phyloP scores from a whole-genome alignment of 73 alveolate species.

The Chromera velia region DNA sequence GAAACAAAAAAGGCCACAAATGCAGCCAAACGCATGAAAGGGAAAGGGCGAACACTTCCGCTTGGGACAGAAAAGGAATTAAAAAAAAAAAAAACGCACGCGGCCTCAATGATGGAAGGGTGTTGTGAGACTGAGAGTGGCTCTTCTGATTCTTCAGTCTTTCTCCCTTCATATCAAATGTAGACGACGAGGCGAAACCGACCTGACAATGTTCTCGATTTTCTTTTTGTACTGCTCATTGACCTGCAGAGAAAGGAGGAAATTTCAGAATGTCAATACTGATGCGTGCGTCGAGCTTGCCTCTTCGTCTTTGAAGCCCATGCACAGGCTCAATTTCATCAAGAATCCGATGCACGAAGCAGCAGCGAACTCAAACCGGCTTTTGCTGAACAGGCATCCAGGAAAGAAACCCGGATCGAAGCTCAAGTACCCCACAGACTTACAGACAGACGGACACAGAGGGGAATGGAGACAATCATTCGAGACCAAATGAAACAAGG shows the following conservation, averaged over 20 bases:
- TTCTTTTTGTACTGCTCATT: conserved; percentile 19
- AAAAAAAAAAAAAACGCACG: neutral
- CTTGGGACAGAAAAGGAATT: neutral
- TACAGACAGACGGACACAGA: too few species aligned
- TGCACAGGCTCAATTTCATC: neutral
- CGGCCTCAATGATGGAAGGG: neutral
- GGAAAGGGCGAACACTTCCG: neutral
- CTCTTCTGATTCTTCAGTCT: conserved; percentile 8
- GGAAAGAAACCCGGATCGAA: neutral
- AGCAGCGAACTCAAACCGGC: neutral
- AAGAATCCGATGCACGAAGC: neutral
- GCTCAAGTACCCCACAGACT: neutral
- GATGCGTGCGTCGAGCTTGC: too few species aligned
- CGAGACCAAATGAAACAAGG: neutral
- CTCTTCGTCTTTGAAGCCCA: too few species aligned
- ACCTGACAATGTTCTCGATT: conserved; percentile 40
- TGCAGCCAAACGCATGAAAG: neutral
- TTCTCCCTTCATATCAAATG: conserved; percentile 14
- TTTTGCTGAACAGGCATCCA: neutral
- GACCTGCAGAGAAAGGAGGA: too few species aligned
- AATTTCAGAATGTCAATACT: too few species aligned
- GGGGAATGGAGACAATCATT: neutral
- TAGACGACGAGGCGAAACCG: conserved; percentile 28
- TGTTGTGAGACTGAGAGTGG: neutral
- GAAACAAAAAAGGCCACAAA: conserved; percentile 20